phyloP scores from a whole-genome alignment of 1,284 basidiomycete species.

The Austropuccinia psidii region DNA sequence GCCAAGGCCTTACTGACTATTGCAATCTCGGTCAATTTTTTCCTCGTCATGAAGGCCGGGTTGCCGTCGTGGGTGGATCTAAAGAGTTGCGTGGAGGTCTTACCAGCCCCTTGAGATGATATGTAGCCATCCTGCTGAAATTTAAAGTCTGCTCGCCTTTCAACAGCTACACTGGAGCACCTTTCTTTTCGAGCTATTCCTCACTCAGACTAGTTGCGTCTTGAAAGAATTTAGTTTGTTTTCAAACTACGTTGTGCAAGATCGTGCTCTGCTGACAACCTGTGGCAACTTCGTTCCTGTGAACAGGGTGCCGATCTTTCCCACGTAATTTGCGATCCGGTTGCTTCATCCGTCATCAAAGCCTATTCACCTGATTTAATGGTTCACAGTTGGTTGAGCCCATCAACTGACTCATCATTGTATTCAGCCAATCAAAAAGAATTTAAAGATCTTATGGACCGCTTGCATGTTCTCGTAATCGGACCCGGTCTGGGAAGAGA shows the following conservation, averaged over 20 bases:
- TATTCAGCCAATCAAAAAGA: slow-evolving; percentile 51
- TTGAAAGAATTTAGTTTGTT: slow-evolving; percentile 42
- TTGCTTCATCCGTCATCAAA: slow-evolving; percentile 75
- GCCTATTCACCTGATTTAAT: slow-evolving; percentile 88
- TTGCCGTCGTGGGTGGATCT: slow-evolving; percentile 87
- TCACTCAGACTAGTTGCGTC: slow-evolving; percentile 64
- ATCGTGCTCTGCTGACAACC: neutral
- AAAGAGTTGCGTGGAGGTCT: too few relatives aligned
- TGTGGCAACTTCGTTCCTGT: slow-evolving; percentile 30
- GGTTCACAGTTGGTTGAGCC: slow-evolving; percentile 76
- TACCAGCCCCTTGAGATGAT: too few relatives aligned
- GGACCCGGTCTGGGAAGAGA: slow-evolving; percentile 61
- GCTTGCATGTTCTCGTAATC: slow-evolving; percentile 83
- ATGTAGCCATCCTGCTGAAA: neutral
- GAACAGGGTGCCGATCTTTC: slow-evolving; percentile 80
- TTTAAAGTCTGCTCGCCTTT: neutral
- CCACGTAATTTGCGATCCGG: slow-evolving; percentile 92
- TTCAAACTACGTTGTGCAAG: neutral
- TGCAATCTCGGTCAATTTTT: neutral
- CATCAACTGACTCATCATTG: slow-evolving; percentile 25
- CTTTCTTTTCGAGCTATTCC: slow-evolving; percentile 84
- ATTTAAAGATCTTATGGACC: slow-evolving; percentile 63
- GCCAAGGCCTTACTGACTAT: neutral
- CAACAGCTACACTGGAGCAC: slow-evolving; percentile 76
- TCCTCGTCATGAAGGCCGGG: slow-evolving; percentile 55